Evolutionary conservation across 1,284 basidiomycete genomes (phyloP), one percentile per base, ranked within the genome.

Genomic region (Trametes pubescens): DNA sequence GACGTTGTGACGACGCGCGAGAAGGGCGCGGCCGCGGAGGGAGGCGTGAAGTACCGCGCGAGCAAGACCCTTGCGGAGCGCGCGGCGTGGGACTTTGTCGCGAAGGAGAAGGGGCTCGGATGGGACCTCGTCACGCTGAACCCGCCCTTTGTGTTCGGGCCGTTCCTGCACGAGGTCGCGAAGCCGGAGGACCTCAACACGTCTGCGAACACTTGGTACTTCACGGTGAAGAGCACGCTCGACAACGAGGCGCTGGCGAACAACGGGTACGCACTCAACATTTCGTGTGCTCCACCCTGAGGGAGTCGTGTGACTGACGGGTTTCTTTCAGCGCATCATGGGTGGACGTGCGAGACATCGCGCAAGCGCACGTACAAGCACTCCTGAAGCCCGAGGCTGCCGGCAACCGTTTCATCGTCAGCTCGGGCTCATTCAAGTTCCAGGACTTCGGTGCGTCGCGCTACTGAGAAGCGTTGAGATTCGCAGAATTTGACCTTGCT

Each of bases 1-100:
- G 79, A 83, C 4, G 75, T 85, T n/a, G 74, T 80, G 32, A 77
- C 82, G 46, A 78, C 88, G 22, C 80, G 84, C 70, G 76, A 84
- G 69, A 79, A 84, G 54, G 87, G 89, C 5, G 74, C 74, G 24
- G 79, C 82, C 16, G 84, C 86, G 0, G 56, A 75, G 0, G 70
- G 69, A 4, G 63, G 74, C 9, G 71, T 75, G 40, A 86, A 84
- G 70, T 91, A 91, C 72, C 75, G 79, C 53, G 84, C 82, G 24
- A 85, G 83, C 29, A 93, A 94, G 80, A 86, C 84, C 4, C 78
- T 93, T 2, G 90, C 92, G 4, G 92, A 94, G 74, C 79, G 75
- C 69, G 82, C 81, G 24, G 84, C 84, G 6, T 88, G 85, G 86
- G 79, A 84, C 49, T 89, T 88, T 63, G 76, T 82, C 61, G 79